Base-by-base conservation (phyloP, 192 early-diverging fungal genomes). In the Haplosporangium gracile region DNA sequence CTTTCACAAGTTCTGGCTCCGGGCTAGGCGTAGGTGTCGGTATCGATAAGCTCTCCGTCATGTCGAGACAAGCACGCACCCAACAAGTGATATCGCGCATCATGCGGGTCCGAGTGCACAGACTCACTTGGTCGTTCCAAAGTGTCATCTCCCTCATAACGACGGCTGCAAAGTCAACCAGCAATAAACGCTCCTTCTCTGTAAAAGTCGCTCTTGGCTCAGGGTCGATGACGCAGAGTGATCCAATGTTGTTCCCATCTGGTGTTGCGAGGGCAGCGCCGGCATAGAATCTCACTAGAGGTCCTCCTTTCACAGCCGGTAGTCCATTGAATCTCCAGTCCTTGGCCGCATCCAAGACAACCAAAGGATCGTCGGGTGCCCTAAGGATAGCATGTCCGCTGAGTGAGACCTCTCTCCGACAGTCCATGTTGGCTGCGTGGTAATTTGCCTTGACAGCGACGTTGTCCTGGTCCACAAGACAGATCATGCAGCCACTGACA, bases 291-390 rank as follows among this genome's bases (percentile, higher is more conserved):
- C 90, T 85, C n/a, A 91, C 76, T 32, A 70, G 76, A 10, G 89
- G 88, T 42, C 68, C 69, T 57, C 72, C 76, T 32, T 40, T 45
- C 1, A 91, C 89, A 51, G 78, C 75, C 18, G 91, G 91, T 39
- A 91, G 82, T n/a, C 84, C 84, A 5, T 75, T 60, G 63, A 92
- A 92, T 40, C 91, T 79, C 91, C 91, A 92, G 78, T 92, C 91
- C 24, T 80, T 70, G 16, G 75, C 45, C 0, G 89, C 69, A 24
- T 89, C 89, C 32, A 80, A 63, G 26, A 89, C 70, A 16, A 89
- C 72, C 8, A 89, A 68, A 20, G 89, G 89, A 57, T 89, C 87
- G 29, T 65, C 78, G 29, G 77, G 26, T 1, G 78, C 42, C 40
- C 78, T 47, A n/a, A 89, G 60, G 32, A 89, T 82, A 5, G 89